Conservation (phyloP, 2,329 filamentous ascomycete species). For the Stachybotrys echinatus region DNA sequence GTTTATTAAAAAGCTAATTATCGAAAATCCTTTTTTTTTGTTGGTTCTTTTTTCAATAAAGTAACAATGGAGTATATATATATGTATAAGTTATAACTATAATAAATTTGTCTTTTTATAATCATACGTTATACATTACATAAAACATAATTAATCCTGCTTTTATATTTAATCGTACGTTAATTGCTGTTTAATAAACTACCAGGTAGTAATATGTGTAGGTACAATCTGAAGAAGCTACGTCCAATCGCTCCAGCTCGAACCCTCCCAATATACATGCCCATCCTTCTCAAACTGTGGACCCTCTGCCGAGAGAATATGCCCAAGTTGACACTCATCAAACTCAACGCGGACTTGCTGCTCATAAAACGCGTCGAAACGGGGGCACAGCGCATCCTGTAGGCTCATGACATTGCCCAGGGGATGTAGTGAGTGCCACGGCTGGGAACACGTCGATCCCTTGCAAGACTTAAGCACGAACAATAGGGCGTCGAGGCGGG, state of each 20-base stretch:
- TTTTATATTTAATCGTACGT: no score
- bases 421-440: slow-evolving; percentile 52
- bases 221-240: no score
- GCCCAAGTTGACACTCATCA: slow-evolving; percentile 47
- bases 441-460: slow-evolving; percentile 42
- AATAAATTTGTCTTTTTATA: no score
- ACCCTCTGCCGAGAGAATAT: slow-evolving; percentile 51
- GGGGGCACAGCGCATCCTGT: slow-evolving; percentile 38
- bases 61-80: no score
- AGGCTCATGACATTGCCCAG: slow-evolving; percentile 43
- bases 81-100: no score
- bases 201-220: no score
- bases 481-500: slow-evolving; percentile 52
- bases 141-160: no score
- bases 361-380: slow-evolving; percentile 48
- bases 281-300: slow-evolving; percentile 32
- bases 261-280: slow-evolving; percentile 15
- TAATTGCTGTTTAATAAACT: no score
- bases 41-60: no score
- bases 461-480: slow-evolving; percentile 57
- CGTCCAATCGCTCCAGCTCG: slow-evolving; percentile 20
- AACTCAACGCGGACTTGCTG: slow-evolving; percentile 43
- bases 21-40: no score
- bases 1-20: no score
- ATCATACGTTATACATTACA: no score